Evolutionary conservation across 495 filamentous ascomycete genomes (phyloP), one percentile per base, ranked within the genome.

Genomic region (Cercophora samala): DNA sequence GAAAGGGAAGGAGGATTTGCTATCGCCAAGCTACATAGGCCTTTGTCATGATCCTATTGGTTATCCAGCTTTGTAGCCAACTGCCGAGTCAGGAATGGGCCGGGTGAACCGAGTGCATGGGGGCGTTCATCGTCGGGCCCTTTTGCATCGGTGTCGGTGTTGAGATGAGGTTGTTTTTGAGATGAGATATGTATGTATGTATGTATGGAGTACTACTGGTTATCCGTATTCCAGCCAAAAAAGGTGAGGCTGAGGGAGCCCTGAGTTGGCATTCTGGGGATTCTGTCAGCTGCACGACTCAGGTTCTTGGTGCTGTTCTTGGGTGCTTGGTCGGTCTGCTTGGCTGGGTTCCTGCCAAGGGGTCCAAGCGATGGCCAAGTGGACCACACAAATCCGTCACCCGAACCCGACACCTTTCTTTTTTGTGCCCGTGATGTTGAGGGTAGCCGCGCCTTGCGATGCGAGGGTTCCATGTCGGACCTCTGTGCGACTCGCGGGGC

Each of bases 331-430:
- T 5, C n/a, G 53, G 66, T 42, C 22, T n/a, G 18, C 5, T 23
- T 64, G 3, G 61, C 8, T 37, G 3, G 26, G 42, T 25, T 55
- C 42, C 42, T 29, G 26, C 26, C 32, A 60, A 60, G 22, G 60
- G 61, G 62, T 22, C 66, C 62, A 46, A 68, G 66, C 24, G 37
- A 46, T 46, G 53, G 15, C 3, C 53, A 8, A 21, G 66, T 37
- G 54, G 62, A 60, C 23, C 56, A 46, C 25, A 29, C 42, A 23
- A 29, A 46, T 59, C 37, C 25, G 55, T 24, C 62, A 54, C 5
- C 46, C 42, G 42, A 61, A 56, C n/a, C 26, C 8, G 26, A 29
- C 8, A 29, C 6, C 52, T 54, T 54, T 56, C 13, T 23, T 5
- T 23, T 21, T 21, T 56, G 3, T 18, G 18, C 53, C n/a, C 53